Evolutionary conservation across 768 basidiomycete genomes (phyloP).

Genomic region (Thelephora aurantiotincta): DNA sequence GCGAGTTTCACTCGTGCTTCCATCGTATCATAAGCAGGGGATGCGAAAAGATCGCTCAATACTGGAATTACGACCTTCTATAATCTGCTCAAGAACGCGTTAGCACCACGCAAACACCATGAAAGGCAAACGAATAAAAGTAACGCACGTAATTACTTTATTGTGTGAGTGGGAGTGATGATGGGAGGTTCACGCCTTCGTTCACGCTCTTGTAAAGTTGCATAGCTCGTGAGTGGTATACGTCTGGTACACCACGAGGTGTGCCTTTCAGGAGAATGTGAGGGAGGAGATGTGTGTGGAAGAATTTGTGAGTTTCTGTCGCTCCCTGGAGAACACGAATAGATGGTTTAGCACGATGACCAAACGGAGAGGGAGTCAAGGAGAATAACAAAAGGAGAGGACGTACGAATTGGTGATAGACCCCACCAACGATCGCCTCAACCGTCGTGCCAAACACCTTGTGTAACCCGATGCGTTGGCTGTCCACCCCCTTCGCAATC

Average conservation of each 20-base stretch:
- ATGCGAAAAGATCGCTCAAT: no score
- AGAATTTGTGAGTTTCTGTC: conserved; percentile 22
- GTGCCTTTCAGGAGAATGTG: conserved; percentile 17
- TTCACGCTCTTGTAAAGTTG: conserved; percentile 35
- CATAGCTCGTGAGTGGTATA: conserved; percentile 34
- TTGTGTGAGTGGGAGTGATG: no score
- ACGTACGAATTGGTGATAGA: conserved; percentile 72
- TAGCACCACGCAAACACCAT: no score
- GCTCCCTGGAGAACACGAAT: conserved; percentile 20
- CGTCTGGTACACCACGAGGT: conserved; percentile 19
- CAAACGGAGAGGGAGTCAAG: not conserved
- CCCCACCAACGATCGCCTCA: conserved; percentile 60
- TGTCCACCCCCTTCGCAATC: conserved; percentile 19
- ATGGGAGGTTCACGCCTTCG: conserved; percentile 14
- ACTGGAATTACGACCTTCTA: no score
- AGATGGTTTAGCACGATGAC: not conserved
- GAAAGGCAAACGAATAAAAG: no score
- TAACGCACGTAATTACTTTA: no score
- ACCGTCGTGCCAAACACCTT: conserved; percentile 71
- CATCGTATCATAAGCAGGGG: no score
- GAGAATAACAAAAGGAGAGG: conserved; percentile 1
- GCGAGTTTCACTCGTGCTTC: no score
- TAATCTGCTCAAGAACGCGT: no score
- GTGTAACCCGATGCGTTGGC: conserved; percentile 43
- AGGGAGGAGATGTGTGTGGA: conserved; percentile 29